Conservation (phyloP, 2,329 filamentous ascomycete genomes). For the Penicillium sp. region DNA sequence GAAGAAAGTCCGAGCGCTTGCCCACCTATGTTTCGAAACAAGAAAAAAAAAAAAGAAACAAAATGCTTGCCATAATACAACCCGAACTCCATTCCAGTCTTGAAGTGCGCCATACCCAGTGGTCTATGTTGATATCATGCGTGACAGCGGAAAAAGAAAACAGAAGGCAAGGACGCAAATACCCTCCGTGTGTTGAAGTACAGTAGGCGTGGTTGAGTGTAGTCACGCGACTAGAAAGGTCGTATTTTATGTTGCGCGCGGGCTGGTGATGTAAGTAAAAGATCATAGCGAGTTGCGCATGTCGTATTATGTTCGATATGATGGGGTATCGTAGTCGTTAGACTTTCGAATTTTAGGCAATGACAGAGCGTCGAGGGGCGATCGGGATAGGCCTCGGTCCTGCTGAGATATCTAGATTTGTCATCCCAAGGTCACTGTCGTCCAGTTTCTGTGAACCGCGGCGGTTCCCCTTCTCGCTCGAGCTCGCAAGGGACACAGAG, state of each 20-base stretch:
- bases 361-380: constrained; percentile 39
- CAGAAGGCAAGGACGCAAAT: constrained; percentile 11
- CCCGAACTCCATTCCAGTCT: constrained; percentile 29
- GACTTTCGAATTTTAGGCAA: constrained; percentile 34
- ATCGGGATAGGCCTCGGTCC: constrained; percentile 46
- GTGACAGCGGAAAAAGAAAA: constrained; percentile 9
- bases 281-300: background rate
- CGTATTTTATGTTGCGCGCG: background rate
- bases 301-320: background rate
- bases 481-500: constrained; percentile 27
- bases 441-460: constrained; percentile 29
- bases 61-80: constrained; percentile 18
- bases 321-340: background rate
- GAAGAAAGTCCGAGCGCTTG: constrained; percentile 19
- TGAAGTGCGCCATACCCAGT: constrained; percentile 24
- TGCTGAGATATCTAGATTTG: constrained; percentile 39
- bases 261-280: background rate
- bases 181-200: constrained; percentile 11
- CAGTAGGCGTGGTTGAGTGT: constrained; percentile 4
- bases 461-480: constrained; percentile 26
- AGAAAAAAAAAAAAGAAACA: constrained; percentile 12
- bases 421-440: constrained; percentile 38
- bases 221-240: background rate
- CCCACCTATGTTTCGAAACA: constrained; percentile 23
- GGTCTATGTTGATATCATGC: constrained; percentile 28